phyloP scores from a whole-genome alignment of 768 basidiomycete genomes.

The Gyrodon lividus region DNA sequence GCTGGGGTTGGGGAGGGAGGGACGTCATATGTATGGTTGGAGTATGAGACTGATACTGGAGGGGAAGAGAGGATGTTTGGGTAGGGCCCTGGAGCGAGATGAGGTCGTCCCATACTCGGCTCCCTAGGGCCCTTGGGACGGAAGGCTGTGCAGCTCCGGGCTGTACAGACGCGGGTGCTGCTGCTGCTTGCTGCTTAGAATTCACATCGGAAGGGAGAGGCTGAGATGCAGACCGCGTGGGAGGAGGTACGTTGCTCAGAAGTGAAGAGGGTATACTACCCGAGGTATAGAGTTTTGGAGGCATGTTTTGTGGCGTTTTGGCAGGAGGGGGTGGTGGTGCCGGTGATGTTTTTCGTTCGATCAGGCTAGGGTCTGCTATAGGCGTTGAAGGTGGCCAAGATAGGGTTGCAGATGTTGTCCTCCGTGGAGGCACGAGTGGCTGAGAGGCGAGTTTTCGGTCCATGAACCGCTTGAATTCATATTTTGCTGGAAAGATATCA shows the following conservation, averaged over 20 bases:
- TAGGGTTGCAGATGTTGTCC: constrained; percentile 35
- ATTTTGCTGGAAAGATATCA: constrained; percentile 57
- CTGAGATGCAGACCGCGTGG: constrained; percentile 36
- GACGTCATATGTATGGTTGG: not conserved
- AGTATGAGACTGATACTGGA: constrained; percentile 35
- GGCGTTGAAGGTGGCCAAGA: constrained; percentile 16
- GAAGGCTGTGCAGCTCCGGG: constrained; percentile 11
- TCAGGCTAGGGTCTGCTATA: constrained; percentile 5
- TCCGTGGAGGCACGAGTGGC: constrained; percentile 42
- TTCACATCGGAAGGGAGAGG: constrained; percentile 22
- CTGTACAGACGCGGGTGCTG: constrained; percentile 5
- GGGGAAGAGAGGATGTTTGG: constrained; percentile 43
- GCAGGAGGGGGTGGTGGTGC: constrained; percentile 28
- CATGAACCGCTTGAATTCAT: constrained; percentile 72
- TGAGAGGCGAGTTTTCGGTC: constrained; percentile 41
- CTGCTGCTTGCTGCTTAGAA: constrained; percentile 14
- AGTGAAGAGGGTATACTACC: constrained; percentile 11
- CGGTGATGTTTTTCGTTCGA: constrained; percentile 19
- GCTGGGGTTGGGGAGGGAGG: constrained; percentile 18
- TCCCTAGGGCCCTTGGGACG: constrained; percentile 20
- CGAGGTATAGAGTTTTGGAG: constrained; percentile 16
- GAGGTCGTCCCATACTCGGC: constrained; percentile 59
- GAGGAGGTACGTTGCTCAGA: constrained; percentile 13
- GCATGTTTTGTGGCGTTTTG: constrained; percentile 26
- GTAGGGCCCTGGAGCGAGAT: constrained; percentile 44